Evolutionary conservation across 164 flowering plant genomes (phyloP), one percentile per base, ranked within the genome.

Genomic region (Paratinospora sagittata): DNA sequence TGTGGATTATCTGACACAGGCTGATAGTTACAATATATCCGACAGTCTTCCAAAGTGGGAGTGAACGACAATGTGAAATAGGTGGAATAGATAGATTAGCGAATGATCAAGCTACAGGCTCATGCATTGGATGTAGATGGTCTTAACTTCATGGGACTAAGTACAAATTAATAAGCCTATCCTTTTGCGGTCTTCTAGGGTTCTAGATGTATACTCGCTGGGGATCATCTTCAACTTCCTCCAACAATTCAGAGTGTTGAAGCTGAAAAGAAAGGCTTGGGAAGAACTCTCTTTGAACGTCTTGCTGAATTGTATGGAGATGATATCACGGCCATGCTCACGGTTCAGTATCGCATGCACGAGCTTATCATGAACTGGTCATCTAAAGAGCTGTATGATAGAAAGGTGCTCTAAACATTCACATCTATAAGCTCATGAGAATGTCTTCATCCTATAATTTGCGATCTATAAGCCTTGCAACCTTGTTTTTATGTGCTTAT

Each of bases 171-270:
- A 13, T 30, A 33, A 60, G 14, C 63, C 39, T n/a, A 30, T 21
- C 3, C 14, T 12, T 26, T 30, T 45, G 52, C 62, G 58, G 68
- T 72, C 68, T 81, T 72, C 55, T 83, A 95, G 98, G 99, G 98
- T 74, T 82, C 97, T 67, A 89, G 98, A 81, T 96, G 99, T 79
- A 83, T 91, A 77, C 94, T 96, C 75, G 89, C 89, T 19, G 99
- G 99, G 34, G 99, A 96, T 77, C 99, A 96, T 86, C 99, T 96
- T 81, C 99, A 96, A 82, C 93, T 96, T 78, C 99, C 99, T 30
- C 99, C 99, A 73, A 96, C 98, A 64, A 87, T 96, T 66, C 99
- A 96, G 77, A 96, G 99, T 82, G 90, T 80, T 76, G 97, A 91
- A 81, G 99, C 99, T 71, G 98, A 91, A 85, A 93, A 81, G 84